Evolutionary conservation across 2,329 filamentous ascomycete species (phyloP).

Genomic region (Scorias spongiosa): DNA sequence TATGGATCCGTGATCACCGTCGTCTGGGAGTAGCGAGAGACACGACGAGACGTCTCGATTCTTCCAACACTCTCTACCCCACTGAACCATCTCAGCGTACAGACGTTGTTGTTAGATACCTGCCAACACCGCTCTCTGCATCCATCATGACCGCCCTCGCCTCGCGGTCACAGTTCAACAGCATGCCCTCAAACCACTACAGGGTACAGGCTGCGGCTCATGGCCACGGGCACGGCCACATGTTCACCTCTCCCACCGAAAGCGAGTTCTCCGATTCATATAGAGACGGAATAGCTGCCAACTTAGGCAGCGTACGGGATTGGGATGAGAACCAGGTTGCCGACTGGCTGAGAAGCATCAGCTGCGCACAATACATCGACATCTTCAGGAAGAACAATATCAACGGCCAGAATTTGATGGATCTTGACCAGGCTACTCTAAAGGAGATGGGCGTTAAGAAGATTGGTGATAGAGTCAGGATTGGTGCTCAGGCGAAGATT

Average conservation of each 20-base stretch:
- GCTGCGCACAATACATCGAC: conserved; percentile 85
- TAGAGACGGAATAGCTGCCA: conserved; percentile 29
- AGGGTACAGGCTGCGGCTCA: conserved; percentile 8
- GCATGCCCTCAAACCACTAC: conserved; percentile 13
- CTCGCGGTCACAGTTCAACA: conserved; percentile 51
- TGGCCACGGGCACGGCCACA: conserved; percentile 12
- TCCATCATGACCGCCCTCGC: conserved; percentile 59
- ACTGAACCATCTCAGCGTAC: not conserved
- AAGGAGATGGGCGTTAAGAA: conserved; percentile 99
- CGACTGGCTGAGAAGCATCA: conserved; percentile 80
- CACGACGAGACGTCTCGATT: too few species aligned
- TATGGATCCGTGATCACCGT: not conserved
- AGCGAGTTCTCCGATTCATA: conserved; percentile 75
- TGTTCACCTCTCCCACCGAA: conserved; percentile 71
- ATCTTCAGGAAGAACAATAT: conserved; percentile 86
- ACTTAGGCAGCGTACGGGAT: conserved; percentile 26
- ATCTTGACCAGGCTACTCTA: conserved; percentile 90
- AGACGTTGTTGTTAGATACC: too few species aligned
- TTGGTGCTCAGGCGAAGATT: conserved; percentile 39
- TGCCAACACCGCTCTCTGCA: not conserved
- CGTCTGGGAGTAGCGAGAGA: not conserved
- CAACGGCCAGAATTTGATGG: conserved; percentile 88
- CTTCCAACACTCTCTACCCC: conserved; percentile 1
- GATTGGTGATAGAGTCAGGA: conserved; percentile 84
- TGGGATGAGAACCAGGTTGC: conserved; percentile 89